phyloP scores from a whole-genome alignment of 371 early-diverging fungal species.

The Dichotomocladium elegans region DNA sequence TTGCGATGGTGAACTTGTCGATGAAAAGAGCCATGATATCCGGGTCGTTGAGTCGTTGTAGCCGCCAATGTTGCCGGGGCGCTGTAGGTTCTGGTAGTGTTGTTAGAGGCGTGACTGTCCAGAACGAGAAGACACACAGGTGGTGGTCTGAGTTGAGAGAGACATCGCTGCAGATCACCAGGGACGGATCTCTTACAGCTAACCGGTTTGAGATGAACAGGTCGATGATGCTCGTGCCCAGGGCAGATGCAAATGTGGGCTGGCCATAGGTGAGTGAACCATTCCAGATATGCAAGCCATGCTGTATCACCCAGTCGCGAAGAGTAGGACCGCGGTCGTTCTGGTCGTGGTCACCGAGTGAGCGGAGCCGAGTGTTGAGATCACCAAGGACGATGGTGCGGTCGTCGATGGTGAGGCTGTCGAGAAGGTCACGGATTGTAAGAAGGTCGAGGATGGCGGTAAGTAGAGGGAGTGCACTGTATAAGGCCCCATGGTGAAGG shows the following conservation, averaged over 20 bases:
- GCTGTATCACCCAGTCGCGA: not conserved
- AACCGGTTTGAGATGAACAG: not conserved
- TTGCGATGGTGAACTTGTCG: not conserved
- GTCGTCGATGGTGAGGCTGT: not conserved
- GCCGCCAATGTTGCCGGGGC: not conserved
- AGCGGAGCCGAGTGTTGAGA: not conserved
- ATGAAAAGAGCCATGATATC: not conserved
- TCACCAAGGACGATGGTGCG: conserved; percentile 2
- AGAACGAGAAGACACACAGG: conserved; percentile 11
- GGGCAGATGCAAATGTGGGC: not conserved
- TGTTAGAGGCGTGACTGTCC: not conserved
- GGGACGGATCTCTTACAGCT: not conserved
- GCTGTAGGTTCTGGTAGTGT: conserved; percentile 1
- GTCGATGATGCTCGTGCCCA: conserved; percentile 7
- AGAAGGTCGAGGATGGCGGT: not conserved
- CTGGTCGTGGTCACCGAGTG: not conserved
- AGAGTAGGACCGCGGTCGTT: not conserved
- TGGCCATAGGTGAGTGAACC: conserved; percentile 1
- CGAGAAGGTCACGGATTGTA: not conserved
- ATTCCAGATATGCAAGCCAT: conserved; percentile 9
- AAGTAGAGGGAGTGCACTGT: conserved; percentile 1
- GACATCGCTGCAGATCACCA: conserved; percentile 1
- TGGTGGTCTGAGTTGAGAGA: conserved; percentile 6
- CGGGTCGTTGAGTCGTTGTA: not conserved
- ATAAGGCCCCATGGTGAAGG: conserved; percentile 2